phyloP scores from a whole-genome alignment of 2,329 filamentous ascomycete genomes.

The Fusarium nurragi region DNA sequence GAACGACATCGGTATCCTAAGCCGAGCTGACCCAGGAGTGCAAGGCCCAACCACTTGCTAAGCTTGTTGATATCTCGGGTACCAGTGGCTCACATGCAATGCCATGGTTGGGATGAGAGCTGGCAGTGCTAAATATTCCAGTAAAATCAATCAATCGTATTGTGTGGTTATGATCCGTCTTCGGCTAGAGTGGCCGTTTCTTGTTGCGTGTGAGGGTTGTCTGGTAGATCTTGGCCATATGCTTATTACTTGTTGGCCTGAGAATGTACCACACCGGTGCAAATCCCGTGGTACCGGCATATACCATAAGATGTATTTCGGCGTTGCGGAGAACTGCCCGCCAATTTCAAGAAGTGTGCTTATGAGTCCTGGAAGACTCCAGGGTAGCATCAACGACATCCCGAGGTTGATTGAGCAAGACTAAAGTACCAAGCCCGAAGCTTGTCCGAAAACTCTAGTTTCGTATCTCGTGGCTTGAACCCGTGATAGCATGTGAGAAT shows the following conservation, averaged over 20 bases:
- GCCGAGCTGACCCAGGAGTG: slow-evolving; percentile 5
- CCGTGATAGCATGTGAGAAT: slow-evolving; percentile 10
- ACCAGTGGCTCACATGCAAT: not conserved
- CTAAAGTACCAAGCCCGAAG: slow-evolving; percentile 26
- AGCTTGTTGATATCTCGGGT: slow-evolving; percentile 19
- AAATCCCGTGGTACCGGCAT: slow-evolving; percentile 24
- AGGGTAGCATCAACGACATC: slow-evolving; percentile 22
- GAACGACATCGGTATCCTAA: slow-evolving; percentile 10
- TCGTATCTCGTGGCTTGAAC: slow-evolving; percentile 10
- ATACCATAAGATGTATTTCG: slow-evolving; percentile 2
- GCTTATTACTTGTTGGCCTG: not conserved
- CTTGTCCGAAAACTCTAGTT: slow-evolving; percentile 19
- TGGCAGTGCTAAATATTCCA: not conserved
- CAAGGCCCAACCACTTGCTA: slow-evolving; percentile 7
- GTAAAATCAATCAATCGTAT: not conserved
- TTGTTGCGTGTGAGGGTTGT: not conserved
- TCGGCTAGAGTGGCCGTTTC: slow-evolving; percentile 8
- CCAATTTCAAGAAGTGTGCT: slow-evolving; percentile 5
- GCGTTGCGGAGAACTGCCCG: slow-evolving; percentile 29
- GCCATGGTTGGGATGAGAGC: not conserved
- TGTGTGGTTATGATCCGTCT: not conserved
- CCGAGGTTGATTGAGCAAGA: too few species aligned
- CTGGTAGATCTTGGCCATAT: not conserved
- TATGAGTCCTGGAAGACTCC: slow-evolving; percentile 3
- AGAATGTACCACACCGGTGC: slow-evolving; percentile 9